Evolutionary conservation across 2,329 filamentous ascomycete species (phyloP).

Genomic region (Pseudogymnoascus sp.): DNA sequence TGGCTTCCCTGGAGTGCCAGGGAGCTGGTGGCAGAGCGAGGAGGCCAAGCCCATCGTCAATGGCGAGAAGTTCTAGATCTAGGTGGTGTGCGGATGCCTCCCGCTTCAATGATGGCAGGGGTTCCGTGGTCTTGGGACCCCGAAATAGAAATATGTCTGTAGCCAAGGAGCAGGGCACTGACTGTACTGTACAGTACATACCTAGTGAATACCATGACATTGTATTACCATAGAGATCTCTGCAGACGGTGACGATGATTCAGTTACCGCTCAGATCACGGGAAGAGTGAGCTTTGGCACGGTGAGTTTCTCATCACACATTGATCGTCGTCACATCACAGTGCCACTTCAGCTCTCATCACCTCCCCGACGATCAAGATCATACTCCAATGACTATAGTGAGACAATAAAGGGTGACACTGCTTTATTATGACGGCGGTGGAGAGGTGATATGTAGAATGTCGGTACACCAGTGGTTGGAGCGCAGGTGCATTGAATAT

Average conservation of each 20-base stretch:
- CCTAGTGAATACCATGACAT: slow-evolving; percentile 3
- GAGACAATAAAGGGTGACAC: background rate
- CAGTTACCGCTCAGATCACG: background rate
- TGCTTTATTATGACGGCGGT: background rate
- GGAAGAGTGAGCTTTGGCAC: background rate
- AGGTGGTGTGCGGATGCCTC: background rate
- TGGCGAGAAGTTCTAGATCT: slow-evolving; percentile 26
- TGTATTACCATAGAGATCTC: slow-evolving; percentile 2
- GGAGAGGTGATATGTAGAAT: background rate
- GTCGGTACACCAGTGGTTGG: background rate
- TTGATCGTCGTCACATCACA: background rate
- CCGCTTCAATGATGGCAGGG: background rate
- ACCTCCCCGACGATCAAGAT: background rate
- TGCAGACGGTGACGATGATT: background rate
- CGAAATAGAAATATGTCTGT: slow-evolving; percentile 6
- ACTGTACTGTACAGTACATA: background rate
- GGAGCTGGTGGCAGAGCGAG: slow-evolving; percentile 81
- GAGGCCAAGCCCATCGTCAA: slow-evolving; percentile 28
- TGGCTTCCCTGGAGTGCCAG: slow-evolving; percentile 66
- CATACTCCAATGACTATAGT: background rate
- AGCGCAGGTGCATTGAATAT: background rate
- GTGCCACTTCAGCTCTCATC: background rate
- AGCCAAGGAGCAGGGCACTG: background rate
- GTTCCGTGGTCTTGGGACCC: background rate
- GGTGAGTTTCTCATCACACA: background rate